phyloP scores from a whole-genome alignment of 2,329 filamentous ascomycete genomes.

The Lachnellula willkommii region DNA sequence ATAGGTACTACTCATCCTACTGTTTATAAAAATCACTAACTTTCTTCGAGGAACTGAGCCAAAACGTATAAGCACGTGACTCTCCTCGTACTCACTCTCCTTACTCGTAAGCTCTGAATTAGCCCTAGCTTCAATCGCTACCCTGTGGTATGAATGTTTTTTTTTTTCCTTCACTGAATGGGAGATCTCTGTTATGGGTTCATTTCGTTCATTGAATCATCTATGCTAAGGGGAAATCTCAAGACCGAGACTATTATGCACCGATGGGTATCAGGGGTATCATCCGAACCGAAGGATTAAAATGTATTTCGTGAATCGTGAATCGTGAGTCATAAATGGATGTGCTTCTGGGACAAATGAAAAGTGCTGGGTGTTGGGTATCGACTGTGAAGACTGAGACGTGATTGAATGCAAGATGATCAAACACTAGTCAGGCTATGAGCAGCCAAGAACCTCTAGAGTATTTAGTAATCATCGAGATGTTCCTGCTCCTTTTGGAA shows the following conservation, averaged over 20 bases:
- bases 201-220: too few relatives aligned
- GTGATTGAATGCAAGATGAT: background rate
- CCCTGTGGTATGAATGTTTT: too few relatives aligned
- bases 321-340: background rate
- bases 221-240: background rate
- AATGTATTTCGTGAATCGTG: background rate
- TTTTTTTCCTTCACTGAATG: too few relatives aligned
- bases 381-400: background rate
- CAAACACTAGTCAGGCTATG: background rate
- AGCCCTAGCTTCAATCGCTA: too few relatives aligned
- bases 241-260: background rate
- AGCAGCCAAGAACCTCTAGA: too few relatives aligned
- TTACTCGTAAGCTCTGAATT: too few relatives aligned
- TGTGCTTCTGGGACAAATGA: background rate
- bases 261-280: background rate
- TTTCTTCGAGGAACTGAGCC: background rate
- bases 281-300: background rate
- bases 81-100: too few relatives aligned
- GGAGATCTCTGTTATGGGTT: too few relatives aligned
- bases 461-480: background rate
- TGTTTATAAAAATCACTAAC: background rate
- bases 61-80: too few relatives aligned
- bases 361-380: too few relatives aligned
- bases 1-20: background rate
- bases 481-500: background rate